Conservation (phyloP, 176 grass and related monocot genomes). For the Ampelocalamus luodianensis region DNA sequence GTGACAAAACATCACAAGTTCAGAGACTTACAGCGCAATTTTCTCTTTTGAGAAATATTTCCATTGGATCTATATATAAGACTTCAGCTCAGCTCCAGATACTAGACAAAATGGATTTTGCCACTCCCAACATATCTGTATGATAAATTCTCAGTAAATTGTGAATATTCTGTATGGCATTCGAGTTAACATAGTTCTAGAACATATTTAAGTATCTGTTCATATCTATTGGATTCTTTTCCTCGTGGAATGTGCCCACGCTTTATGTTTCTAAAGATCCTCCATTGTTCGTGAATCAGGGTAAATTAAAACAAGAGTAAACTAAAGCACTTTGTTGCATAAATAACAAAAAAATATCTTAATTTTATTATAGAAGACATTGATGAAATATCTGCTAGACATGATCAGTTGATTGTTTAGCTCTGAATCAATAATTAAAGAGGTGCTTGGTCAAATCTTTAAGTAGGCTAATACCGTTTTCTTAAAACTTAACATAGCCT, state of each 20-base stretch:
- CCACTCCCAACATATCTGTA: not conserved
- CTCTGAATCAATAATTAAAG: no score
- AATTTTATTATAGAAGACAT: not conserved
- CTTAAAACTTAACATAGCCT: not conserved
- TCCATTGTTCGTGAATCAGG: not conserved
- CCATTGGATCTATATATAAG: not conserved
- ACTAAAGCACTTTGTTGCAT: not conserved
- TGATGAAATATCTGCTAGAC: slow-evolving; percentile 11
- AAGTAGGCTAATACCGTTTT: not conserved
- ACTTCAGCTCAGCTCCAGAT: not conserved
- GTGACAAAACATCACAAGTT: no score
- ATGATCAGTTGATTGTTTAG: no score
- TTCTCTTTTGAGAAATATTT: not conserved
- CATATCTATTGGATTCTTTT: slow-evolving; percentile 18
- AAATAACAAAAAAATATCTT: slow-evolving; percentile 11
- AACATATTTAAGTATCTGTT: not conserved
- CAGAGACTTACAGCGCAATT: no score
- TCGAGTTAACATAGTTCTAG: not conserved
- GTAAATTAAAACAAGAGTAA: slow-evolving; percentile 13
- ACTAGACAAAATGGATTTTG: not conserved
- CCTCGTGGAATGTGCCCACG: not conserved
- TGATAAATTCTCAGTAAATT: not conserved
- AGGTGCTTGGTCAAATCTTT: no score
- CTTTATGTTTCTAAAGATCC: not conserved
- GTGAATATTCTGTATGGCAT: not conserved